phyloP scores from a whole-genome alignment of 2,329 filamentous ascomycete genomes.

The Talaromyces sp. region DNA sequence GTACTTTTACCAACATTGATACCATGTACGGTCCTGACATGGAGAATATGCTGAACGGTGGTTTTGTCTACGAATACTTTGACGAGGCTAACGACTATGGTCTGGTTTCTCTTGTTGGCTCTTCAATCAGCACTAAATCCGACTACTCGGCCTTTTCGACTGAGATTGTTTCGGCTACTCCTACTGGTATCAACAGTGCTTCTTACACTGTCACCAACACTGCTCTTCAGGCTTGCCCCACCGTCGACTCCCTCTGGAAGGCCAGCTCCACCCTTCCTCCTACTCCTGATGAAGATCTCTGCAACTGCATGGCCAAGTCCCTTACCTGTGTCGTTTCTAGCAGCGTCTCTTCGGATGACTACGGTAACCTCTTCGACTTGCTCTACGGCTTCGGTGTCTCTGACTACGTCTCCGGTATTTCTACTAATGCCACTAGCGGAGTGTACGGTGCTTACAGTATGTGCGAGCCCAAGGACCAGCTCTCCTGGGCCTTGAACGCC shows the following conservation, averaged over 20 bases:
- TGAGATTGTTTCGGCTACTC: constrained; percentile 65
- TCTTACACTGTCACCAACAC: constrained; percentile 74
- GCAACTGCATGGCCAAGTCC: constrained; percentile 77
- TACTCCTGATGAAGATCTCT: constrained; percentile 72
- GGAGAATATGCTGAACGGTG: constrained; percentile 85
- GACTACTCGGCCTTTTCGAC: constrained; percentile 73
- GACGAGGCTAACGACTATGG: constrained; percentile 88
- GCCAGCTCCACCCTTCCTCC: constrained; percentile 71
- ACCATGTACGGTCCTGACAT: constrained; percentile 78
- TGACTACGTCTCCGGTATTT: constrained; percentile 34
- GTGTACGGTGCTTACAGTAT: constrained; percentile 50
- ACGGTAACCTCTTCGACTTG: constrained; percentile 64
- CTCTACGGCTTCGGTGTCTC: constrained; percentile 42
- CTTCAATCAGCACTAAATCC: constrained; percentile 61
- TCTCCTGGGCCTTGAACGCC: constrained; percentile 47
- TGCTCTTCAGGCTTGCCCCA: constrained; percentile 67
- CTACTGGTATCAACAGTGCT: constrained; percentile 62
- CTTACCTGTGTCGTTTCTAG: constrained; percentile 67
- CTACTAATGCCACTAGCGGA: constrained; percentile 38
- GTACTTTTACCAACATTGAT: constrained; percentile 79
- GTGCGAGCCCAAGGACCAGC: constrained; percentile 44
- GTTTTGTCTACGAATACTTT: constrained; percentile 99
- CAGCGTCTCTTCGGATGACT: constrained; percentile 56
- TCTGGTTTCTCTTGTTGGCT: constrained; percentile 43
- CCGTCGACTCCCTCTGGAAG: constrained; percentile 62